These are phyloP conservation scores for Podosphaera xanthii DNA, from an alignment of 2,329 filamentous ascomycete genomes.

Conservation along the genomic window DNA sequence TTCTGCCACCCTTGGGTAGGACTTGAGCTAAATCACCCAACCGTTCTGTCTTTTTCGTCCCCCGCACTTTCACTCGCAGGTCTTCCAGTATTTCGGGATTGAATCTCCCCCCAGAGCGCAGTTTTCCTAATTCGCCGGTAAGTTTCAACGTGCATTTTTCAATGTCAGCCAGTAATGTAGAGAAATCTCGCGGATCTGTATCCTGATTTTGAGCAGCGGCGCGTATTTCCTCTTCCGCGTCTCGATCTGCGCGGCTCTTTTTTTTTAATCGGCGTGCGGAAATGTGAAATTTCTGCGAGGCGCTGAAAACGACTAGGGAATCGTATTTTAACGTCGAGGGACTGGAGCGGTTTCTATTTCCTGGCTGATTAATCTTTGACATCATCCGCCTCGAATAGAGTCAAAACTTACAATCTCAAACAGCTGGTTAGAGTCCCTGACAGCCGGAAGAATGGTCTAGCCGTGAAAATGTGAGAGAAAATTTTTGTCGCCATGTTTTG, in stretches of 20 bases:
- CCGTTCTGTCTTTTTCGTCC: constrained; percentile 25
- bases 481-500: too few species aligned
- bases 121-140: constrained; percentile 35
- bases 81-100: constrained; percentile 38
- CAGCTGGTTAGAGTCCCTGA: too few species aligned
- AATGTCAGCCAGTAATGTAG: constrained; percentile 31
- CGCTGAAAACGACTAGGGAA: not conserved
- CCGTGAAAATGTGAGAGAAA: too few species aligned
- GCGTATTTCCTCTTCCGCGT: not conserved
- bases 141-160: constrained; percentile 29
- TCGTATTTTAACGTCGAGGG: not conserved
- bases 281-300: not conserved
- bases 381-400: too few species aligned
- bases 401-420: too few species aligned
- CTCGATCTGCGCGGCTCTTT: not conserved
- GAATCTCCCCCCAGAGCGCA: constrained; percentile 37
- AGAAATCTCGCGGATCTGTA: constrained; percentile 36
- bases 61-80: constrained; percentile 35
- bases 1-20: constrained; percentile 36
- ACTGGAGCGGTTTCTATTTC: not conserved
- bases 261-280: constrained; percentile 8
- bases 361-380: too few species aligned
- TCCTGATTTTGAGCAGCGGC: constrained; percentile 2
- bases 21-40: constrained; percentile 44
- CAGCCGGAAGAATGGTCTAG: too few species aligned